Percentiles rank a stretch among this genome's conserved stretches.
Conservation (phyloP, 768 basidiomycete genomes). For the Thelephora aurantiotincta region DNA sequence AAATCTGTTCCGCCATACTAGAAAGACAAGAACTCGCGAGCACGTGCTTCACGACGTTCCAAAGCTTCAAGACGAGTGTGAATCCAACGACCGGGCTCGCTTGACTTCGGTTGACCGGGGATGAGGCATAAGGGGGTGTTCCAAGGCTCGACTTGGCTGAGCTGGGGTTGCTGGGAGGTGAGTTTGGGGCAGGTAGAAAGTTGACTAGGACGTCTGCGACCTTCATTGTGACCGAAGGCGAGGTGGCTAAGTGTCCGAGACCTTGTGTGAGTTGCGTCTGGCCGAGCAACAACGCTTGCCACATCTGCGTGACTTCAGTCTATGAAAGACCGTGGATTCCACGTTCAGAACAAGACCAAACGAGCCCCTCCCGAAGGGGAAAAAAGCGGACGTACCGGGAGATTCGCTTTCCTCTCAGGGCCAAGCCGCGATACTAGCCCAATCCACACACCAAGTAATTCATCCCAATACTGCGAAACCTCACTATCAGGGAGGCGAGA, state of each 20-base stretch:
- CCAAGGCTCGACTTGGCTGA: too few relatives aligned
- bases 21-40: constrained; percentile 28
- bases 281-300: constrained; percentile 44
- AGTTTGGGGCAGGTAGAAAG: constrained; percentile 16
- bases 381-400: not conserved
- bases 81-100: not conserved
- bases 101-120: not conserved
- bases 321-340: constrained; percentile 11
- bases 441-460: constrained; percentile 25
- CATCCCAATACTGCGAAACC: constrained; percentile 23
- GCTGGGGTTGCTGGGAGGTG: not conserved
- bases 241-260: constrained; percentile 20
- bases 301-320: constrained; percentile 27
- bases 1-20: constrained; percentile 29
- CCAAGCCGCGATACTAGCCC: constrained; percentile 10
- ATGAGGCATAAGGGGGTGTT: too few relatives aligned
- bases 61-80: constrained; percentile 29
- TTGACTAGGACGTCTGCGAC: constrained; percentile 21
- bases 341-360: not conserved
- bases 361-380: not conserved
- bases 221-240: constrained; percentile 19
- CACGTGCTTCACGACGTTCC: constrained; percentile 35
- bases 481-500: constrained; percentile 24
- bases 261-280: constrained; percentile 29
- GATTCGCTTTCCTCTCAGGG: constrained; percentile 4